These are phyloP conservation scores for Phascolomyces articulosus DNA, from an alignment of 371 early-diverging fungal genomes.

Conservation along the genomic window DNA sequence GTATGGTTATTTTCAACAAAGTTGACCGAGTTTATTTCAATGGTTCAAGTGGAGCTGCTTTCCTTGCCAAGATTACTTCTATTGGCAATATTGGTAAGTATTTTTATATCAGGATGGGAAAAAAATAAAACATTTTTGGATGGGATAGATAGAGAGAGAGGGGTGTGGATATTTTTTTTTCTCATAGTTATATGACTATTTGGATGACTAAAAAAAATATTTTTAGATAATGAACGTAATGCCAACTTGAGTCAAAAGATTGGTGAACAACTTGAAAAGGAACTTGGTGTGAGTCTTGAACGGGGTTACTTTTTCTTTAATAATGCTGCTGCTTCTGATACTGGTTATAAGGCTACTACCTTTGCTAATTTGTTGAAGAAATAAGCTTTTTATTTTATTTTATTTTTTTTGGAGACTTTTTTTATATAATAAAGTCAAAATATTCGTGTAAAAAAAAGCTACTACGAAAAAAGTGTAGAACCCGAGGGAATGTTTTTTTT, in stretches of 20 bases:
- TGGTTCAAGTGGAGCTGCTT: slow-evolving; percentile 37
- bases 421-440: no score
- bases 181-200: not conserved
- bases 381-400: not conserved
- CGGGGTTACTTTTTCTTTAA: slow-evolving; percentile 49
- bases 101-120: not conserved
- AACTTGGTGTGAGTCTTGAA: slow-evolving; percentile 28
- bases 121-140: no score
- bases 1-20: slow-evolving; percentile 44
- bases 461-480: no score
- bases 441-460: no score
- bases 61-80: slow-evolving; percentile 42
- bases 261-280: slow-evolving; percentile 29
- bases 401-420: not conserved
- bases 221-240: slow-evolving; percentile 40
- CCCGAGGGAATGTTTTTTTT: no score
- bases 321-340: slow-evolving; percentile 31
- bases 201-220: not conserved
- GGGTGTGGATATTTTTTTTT: not conserved
- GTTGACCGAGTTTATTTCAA: slow-evolving; percentile 36
- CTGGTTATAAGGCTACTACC: slow-evolving; percentile 41
- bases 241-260: slow-evolving; percentile 28
- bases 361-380: slow-evolving; percentile 29
- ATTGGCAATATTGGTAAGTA: slow-evolving; percentile 47
- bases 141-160: not conserved